Evolutionary conservation across 164 flowering plant species (phyloP).

Genomic region (Umbilicus rupestris): DNA sequence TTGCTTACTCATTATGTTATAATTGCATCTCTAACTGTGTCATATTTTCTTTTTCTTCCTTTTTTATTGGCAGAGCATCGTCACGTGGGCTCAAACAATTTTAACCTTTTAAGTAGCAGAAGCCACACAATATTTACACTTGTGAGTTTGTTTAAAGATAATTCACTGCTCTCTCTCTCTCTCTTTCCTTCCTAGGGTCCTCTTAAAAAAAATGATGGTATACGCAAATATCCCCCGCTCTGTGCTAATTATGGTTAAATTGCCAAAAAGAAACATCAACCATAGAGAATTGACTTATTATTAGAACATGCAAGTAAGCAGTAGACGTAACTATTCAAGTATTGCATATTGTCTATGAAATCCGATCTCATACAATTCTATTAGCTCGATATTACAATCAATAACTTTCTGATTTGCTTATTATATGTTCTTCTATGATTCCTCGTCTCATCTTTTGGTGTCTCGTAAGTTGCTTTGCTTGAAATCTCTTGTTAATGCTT

Average conservation of each 20-base stretch:
- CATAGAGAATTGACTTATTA: no score
- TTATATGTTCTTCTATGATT: not conserved
- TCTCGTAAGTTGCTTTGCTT: not conserved
- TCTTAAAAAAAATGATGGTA: no score
- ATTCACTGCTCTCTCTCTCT: not conserved
- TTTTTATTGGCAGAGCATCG: conserved; percentile 76
- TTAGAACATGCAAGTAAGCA: no score
- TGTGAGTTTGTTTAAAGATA: conserved; percentile 30
- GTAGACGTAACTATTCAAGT: no score
- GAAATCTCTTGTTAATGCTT: not conserved
- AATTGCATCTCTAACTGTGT: not conserved
- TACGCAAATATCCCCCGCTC: no score
- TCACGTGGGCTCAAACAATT: conserved; percentile 96
- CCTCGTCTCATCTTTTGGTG: not conserved
- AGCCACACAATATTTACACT: conserved; percentile 95
- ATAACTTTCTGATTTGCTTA: no score
- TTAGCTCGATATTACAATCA: no score
- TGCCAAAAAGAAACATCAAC: no score
- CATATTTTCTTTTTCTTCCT: not conserved
- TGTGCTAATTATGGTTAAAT: no score
- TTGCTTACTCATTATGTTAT: not conserved
- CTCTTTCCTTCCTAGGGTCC: no score
- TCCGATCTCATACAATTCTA: no score
- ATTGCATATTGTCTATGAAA: no score
- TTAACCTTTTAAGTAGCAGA: conserved; percentile 87